A percentile compares a stretch with the other conserved stretches of the same genome.
Evolutionary conservation across 2,329 filamentous ascomycete genomes (phyloP).

Genomic region (Hymenoscyphus repandus): DNA sequence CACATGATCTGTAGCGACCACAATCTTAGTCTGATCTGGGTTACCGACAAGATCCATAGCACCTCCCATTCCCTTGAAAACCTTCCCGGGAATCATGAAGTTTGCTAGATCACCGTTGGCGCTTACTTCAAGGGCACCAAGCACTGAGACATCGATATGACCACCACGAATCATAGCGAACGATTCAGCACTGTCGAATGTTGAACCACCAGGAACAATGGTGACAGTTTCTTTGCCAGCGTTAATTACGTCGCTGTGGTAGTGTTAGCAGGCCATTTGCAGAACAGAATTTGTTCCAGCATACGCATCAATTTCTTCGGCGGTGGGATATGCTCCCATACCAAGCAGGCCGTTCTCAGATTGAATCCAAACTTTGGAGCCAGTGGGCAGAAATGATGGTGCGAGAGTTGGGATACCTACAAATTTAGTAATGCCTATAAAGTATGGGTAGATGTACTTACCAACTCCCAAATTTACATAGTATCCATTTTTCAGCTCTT

Average conservation of each 20-base stretch:
- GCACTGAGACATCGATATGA: slow-evolving; percentile 77
- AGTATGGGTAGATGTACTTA: slow-evolving; percentile 28
- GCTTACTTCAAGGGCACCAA: slow-evolving; percentile 67
- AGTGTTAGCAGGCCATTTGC: background rate
- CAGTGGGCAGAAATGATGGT: slow-evolving; percentile 65
- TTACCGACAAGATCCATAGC: slow-evolving; percentile 71
- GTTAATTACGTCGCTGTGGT: slow-evolving; percentile 65
- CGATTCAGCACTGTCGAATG: slow-evolving; percentile 75
- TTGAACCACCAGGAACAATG: slow-evolving; percentile 67
- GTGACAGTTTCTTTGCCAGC: slow-evolving; percentile 87
- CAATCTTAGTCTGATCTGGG: slow-evolving; percentile 66
- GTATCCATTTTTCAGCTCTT: slow-evolving; percentile 71
- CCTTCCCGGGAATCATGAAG: slow-evolving; percentile 86
- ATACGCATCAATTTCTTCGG: slow-evolving; percentile 62
- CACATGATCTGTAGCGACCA: slow-evolving; percentile 65
- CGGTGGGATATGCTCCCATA: slow-evolving; percentile 74
- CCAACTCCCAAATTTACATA: slow-evolving; percentile 79
- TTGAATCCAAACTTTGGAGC: slow-evolving; percentile 73
- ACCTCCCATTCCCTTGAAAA: slow-evolving; percentile 82
- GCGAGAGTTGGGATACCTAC: slow-evolving; percentile 81
- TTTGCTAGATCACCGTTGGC: slow-evolving; percentile 77
- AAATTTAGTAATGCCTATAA: background rate
- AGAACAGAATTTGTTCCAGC: slow-evolving; percentile 12
- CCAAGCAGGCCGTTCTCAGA: slow-evolving; percentile 83
- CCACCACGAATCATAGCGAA: slow-evolving; percentile 86